phyloP scores from a whole-genome alignment of 257 asterid genomes.

The Linderniella brevidens region DNA sequence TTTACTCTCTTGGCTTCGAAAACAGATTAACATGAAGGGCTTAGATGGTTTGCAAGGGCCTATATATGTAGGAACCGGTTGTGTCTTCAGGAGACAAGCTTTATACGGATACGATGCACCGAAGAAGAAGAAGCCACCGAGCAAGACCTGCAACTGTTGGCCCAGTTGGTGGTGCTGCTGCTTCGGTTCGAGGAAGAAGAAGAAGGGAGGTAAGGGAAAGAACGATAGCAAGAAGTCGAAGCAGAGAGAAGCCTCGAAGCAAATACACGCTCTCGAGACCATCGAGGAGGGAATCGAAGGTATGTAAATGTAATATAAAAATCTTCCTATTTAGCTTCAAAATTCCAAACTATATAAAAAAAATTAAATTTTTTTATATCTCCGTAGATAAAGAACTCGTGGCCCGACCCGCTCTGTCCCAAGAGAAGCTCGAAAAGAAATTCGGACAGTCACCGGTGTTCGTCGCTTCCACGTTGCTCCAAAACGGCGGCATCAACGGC shows the following conservation, averaged over 20 bases:
- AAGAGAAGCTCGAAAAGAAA: conserved; percentile 39
- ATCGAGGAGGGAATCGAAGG: conserved; percentile 50
- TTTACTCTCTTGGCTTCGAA: too few relatives aligned
- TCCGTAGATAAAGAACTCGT: conserved; percentile 22
- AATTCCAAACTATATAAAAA: too few relatives aligned
- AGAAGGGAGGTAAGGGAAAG: conserved; percentile 28
- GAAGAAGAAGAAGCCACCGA: conserved; percentile 34
- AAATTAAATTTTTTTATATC: conserved; percentile 1
- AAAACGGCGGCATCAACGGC: conserved; percentile 33
- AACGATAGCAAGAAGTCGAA: conserved; percentile 20
- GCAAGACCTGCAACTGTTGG: conserved; percentile 59
- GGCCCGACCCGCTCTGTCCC: conserved; percentile 17
- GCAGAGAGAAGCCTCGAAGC: conserved; percentile 53
- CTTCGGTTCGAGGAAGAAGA: conserved; percentile 28
- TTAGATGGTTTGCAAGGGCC: conserved; percentile 78
- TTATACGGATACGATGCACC: conserved; percentile 57
- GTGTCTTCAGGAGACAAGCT: conserved; percentile 63
- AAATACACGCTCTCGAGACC: conserved; percentile 57
- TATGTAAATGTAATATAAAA: neutral
- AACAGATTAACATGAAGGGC: conserved; percentile 69
- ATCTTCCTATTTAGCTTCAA: neutral
- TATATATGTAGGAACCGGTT: conserved; percentile 61
- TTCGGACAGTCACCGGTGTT: conserved; percentile 53
- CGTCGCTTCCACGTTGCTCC: conserved; percentile 37
- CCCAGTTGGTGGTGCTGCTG: conserved; percentile 46